These are phyloP conservation scores for Solidago caesia DNA, from an alignment of 129 eudicot species.

Conservation along the genomic window DNA sequence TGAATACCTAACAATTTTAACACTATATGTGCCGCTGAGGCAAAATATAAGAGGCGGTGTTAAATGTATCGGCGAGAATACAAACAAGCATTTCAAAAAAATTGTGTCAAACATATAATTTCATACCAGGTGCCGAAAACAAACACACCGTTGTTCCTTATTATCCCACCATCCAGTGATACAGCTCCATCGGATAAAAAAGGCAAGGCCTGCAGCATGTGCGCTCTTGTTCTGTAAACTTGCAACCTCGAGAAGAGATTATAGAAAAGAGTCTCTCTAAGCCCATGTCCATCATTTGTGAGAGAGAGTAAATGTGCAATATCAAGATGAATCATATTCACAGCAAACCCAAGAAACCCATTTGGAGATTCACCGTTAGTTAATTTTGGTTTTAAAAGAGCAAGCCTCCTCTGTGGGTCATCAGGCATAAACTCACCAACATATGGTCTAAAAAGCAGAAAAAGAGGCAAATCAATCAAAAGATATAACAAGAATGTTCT, in stretches of 20 bases:
- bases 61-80: background rate
- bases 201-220: constrained; percentile 71
- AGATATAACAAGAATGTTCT: constrained; percentile 14
- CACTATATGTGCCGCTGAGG: too few species aligned
- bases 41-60: background rate
- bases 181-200: constrained; percentile 62
- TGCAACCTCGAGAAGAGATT: constrained; percentile 63
- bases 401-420: constrained; percentile 85
- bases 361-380: constrained; percentile 67
- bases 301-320: constrained; percentile 33
- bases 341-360: constrained; percentile 96
- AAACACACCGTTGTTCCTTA: constrained; percentile 46
- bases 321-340: constrained; percentile 71
- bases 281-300: constrained; percentile 54
- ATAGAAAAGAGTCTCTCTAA: constrained; percentile 88
- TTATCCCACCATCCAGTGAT: constrained; percentile 78
- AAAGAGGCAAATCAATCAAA: constrained; percentile 14
- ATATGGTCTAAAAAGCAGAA: constrained; percentile 51
- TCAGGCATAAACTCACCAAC: constrained; percentile 62
- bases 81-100: background rate
- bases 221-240: constrained; percentile 63
- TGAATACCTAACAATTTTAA: background rate
- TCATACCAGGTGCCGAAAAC: constrained; percentile 56
- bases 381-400: constrained; percentile 65
- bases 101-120: background rate